These are phyloP conservation scores for Wallemia hederae DNA, from an alignment of 1,284 basidiomycete species.

Conservation along the genomic window DNA sequence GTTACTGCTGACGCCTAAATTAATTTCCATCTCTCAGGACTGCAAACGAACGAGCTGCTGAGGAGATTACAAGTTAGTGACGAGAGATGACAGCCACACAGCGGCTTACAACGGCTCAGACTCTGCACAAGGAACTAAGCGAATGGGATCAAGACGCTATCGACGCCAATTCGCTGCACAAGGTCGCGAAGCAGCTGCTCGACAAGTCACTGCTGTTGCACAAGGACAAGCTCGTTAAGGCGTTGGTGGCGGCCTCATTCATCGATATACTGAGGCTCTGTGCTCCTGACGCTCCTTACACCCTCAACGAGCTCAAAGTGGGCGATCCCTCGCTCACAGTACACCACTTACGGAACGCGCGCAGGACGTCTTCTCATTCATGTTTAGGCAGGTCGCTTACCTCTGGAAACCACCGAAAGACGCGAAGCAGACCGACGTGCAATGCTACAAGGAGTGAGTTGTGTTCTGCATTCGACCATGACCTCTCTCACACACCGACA, in stretches of 20 bases:
- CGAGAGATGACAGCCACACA: not conserved
- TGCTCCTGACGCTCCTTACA: slow-evolving; percentile 91
- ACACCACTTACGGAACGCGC: not conserved
- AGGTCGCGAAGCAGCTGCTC: slow-evolving; percentile 50
- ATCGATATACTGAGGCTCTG: slow-evolving; percentile 77
- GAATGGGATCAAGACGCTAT: slow-evolving; percentile 63
- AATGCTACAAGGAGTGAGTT: slow-evolving; percentile 36
- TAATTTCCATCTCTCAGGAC: slow-evolving; percentile 8
- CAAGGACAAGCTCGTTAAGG: slow-evolving; percentile 81
- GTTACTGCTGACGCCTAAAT: not conserved
- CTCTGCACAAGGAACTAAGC: slow-evolving; percentile 48
- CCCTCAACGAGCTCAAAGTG: slow-evolving; percentile 38
- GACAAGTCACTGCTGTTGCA: slow-evolving; percentile 53
- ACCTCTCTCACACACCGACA: too few relatives aligned
- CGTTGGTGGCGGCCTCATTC: slow-evolving; percentile 72
- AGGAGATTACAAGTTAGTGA: slow-evolving; percentile 39
- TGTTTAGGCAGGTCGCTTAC: slow-evolving; percentile 50
- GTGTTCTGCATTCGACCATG: too few relatives aligned
- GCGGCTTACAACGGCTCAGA: slow-evolving; percentile 10
- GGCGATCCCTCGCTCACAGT: slow-evolving; percentile 4
- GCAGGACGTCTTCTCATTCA: slow-evolving; percentile 81
- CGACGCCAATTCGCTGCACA: slow-evolving; percentile 37
- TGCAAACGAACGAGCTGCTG: slow-evolving; percentile 38
- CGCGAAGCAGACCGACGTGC: slow-evolving; percentile 19
- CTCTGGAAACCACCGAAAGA: slow-evolving; percentile 33